Evolutionary conservation across 495 filamentous ascomycete genomes (phyloP), one percentile per base, ranked within the genome.

Genomic region (Daldinia caldariorum): DNA sequence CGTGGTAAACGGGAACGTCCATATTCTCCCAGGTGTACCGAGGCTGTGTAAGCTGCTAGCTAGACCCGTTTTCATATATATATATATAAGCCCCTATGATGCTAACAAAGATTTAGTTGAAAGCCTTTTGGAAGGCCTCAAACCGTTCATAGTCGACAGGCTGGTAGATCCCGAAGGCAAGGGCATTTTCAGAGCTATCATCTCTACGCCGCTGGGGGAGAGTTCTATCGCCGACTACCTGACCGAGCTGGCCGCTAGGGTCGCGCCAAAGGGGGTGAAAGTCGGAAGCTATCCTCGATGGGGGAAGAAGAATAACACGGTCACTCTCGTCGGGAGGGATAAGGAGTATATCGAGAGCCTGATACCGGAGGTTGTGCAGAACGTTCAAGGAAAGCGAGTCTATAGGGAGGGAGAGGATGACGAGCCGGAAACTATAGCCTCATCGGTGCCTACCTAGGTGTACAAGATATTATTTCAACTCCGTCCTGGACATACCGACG

Each of bases 211-310:
- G 35, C 69, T 97, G 78, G 82, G 89, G 0, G 95, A 99, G 82
- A 97, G 93, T 78, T 85, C 84, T 3, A 87, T 98, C 7, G 94
- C 95, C 8, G 85, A 81, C 39, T 97, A 91, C 72, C 80, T 99
- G 78, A 93, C 92, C 3, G 86, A 90, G 68, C 79, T 99, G 61
- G 92, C 94, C 12, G 84, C 76, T 13, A 87, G 84, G 77, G 92
- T 92, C 7, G 87, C 88, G 76, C 79, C 86, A 0, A 85, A 85
- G 68, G 92, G 92, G 0, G 85, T 99, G 58, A 97, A 97, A 81
- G 92, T 99, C n/a, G 95, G 95, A 7, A 96, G 92, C 75, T 99
- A 99, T 80, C 95, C 95, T 22, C 83, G 92, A 53, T 97, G 94
- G 95, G 92, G 90, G 0, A 94, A 91, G 83, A 88, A 88, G 72